Conservation (phyloP, 2,329 filamentous ascomycete genomes). For the Grosmannia huntii region DNA sequence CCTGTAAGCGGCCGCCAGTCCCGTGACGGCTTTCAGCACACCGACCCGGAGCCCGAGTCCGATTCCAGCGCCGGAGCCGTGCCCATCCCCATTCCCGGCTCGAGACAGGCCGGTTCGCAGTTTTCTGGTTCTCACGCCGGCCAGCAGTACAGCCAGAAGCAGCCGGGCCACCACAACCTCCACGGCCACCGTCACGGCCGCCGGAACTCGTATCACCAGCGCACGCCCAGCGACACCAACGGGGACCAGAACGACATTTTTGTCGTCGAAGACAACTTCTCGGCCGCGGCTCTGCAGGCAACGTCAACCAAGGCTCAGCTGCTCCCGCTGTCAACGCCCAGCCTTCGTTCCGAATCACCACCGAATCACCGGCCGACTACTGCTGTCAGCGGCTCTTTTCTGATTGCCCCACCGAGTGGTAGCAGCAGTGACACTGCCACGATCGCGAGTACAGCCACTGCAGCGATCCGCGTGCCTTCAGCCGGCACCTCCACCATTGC, state of each 20-base stretch:
- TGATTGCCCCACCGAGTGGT: constrained; percentile 2
- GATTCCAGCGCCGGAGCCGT: constrained; percentile 14
- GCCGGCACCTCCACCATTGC: constrained; percentile 9
- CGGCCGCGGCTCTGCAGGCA: background rate
- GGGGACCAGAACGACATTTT: background rate
- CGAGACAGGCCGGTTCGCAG: constrained; percentile 16
- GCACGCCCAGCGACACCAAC: background rate
- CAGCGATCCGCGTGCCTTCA: constrained; percentile 3
- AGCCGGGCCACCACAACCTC: constrained; percentile 11
- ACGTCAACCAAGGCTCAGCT: background rate
- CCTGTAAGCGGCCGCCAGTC: constrained; percentile 46
- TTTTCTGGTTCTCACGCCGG: constrained; percentile 1
- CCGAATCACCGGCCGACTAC: constrained; percentile 4
- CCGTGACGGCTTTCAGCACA: constrained; percentile 34
- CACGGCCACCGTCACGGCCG: constrained; percentile 4
- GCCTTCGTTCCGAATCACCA: background rate
- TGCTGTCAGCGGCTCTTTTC: constrained; percentile 9
- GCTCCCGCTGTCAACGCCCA: background rate
- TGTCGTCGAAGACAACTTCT: background rate
- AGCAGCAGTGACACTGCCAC: background rate
- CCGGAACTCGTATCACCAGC: background rate
- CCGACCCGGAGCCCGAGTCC: constrained; percentile 18
- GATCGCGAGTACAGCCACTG: background rate
- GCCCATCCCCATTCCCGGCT: constrained; percentile 1
- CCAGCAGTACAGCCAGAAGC: constrained; percentile 10